A percentile compares a stretch with the other conserved stretches of the same genome.
phyloP scores from a whole-genome alignment of 352 stramenopile genomes.

The Stramenopiles sp. region DNA sequence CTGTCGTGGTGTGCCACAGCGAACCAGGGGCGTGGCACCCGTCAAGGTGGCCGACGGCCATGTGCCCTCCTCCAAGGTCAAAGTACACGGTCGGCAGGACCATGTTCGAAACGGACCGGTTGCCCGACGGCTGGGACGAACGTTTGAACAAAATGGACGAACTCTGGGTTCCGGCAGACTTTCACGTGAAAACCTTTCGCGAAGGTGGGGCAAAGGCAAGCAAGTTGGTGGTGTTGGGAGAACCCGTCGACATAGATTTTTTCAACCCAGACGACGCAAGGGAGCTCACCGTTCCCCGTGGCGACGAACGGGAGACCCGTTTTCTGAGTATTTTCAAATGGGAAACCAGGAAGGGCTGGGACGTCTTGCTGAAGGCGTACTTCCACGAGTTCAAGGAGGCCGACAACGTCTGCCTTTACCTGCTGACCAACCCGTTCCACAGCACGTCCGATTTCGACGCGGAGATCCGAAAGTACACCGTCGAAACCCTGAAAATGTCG shows the following conservation, averaged over 20 bases:
- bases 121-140: slow-evolving; percentile 57
- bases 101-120: slow-evolving; percentile 82
- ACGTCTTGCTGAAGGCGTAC: slow-evolving; percentile 56
- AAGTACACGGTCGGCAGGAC: slow-evolving; percentile 55
- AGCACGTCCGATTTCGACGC: slow-evolving; percentile 19
- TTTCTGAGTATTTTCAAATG: slow-evolving; percentile 82
- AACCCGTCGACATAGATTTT: slow-evolving; percentile 65
- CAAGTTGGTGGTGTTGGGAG: slow-evolving; percentile 45
- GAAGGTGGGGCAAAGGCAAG: slow-evolving; percentile 34
- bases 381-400: slow-evolving; percentile 44
- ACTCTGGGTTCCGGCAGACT: slow-evolving; percentile 70
- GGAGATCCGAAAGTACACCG: slow-evolving; percentile 37
- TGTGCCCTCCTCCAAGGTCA: slow-evolving; percentile 34
- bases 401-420: slow-evolving; percentile 41
- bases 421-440: slow-evolving; percentile 69
- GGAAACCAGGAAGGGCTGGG: slow-evolving; percentile 69
- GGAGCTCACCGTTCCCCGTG: slow-evolving; percentile 23
- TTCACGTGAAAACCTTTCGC: slow-evolving; percentile 47
- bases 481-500: slow-evolving; percentile 29
- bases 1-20: slow-evolving; percentile 64
- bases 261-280: slow-evolving; percentile 37
- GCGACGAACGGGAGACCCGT: slow-evolving; percentile 34
- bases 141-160: slow-evolving; percentile 73
- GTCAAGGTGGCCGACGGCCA: slow-evolving; percentile 39
- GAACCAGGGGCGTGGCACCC: slow-evolving; percentile 72